Base-by-base conservation (phyloP, 352 stramenopile genomes). In the Pythium myriotylum region DNA sequence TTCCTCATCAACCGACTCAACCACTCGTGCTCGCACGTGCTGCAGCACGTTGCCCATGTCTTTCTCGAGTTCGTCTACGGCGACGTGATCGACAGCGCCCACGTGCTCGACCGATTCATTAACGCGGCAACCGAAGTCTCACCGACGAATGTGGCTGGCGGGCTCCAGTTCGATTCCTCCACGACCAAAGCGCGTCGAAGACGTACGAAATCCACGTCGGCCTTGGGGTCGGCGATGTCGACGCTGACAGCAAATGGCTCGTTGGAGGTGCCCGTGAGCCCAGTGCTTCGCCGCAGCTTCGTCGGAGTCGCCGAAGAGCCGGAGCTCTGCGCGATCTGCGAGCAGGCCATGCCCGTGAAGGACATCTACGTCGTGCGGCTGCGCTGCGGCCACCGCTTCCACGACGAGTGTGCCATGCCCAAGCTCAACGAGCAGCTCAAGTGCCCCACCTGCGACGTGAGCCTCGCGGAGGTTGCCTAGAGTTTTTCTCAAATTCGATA, bases 331-430 rank as follows among this genome's bases (percentile, higher is more conserved):
- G 19, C 39, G 29, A 47, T 68, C 17, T 68, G 61, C 20, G 42
- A 47, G 10, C 24, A 68, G 4, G 13, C 35, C 3, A 14, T 68
- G 61, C 47, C 61, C 7, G 41, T 55, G 7, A 62, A 62, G 27
- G 42, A 59, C 32, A 14, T 63, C 22, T 74, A 81, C 42, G 68
- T 81, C 37, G 76, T 73, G 59, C 74, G 63, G 17, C 43, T 92
- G 13, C 43, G 20, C n/a, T 92, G 80, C 35, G 80, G 78, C 26
- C 80, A 89, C 40, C 67, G 73, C 22, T 89, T 89, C 65, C 80
- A 92, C 64, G 80, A 92, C 62, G 78, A 89, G 50, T 89, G 80
- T 60, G 71, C 85, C 26, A 59, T 88, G 2, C 58, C 67, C 20
- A 86, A 82, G 58, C 67, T 89, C 37, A 92, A 89, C 52, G 68